Conservation (phyloP, 2,329 filamentous ascomycete species). For the Xylariaceae sp. region DNA sequence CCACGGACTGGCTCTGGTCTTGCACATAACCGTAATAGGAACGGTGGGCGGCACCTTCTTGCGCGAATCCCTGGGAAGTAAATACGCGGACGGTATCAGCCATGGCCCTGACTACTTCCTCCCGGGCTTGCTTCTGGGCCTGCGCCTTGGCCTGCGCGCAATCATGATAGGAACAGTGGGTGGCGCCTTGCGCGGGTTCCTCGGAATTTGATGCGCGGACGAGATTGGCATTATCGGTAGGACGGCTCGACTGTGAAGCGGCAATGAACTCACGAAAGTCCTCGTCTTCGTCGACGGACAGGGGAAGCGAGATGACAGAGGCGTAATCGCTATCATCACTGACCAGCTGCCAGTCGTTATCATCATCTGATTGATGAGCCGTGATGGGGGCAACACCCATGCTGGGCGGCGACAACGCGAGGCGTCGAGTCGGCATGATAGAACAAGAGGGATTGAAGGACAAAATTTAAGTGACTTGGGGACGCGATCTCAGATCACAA, state of each 20-base stretch:
- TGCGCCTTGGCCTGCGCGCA: no score
- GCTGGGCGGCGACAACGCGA: neutral
- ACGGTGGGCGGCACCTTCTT: no score
- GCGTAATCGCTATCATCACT: slow-evolving; percentile 19
- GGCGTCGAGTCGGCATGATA: no score
- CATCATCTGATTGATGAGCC: slow-evolving; percentile 8
- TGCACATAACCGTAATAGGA: no score
- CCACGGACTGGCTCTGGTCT: no score
- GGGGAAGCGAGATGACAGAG: slow-evolving; percentile 27
- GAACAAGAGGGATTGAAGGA: no score
- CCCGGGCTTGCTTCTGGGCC: neutral
- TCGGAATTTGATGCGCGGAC: neutral
- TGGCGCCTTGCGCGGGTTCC: neutral
- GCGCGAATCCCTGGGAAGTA: neutral
- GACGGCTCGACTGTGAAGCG: neutral
- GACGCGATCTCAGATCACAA: neutral
- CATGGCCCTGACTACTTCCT: neutral
- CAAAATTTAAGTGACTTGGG: no score
- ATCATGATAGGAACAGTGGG: no score
- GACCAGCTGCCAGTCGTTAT: slow-evolving; percentile 29
- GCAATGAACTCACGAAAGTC: neutral
- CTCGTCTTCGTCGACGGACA: slow-evolving; percentile 19
- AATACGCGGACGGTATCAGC: neutral
- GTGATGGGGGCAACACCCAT: slow-evolving; percentile 7
- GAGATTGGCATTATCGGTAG: slow-evolving; percentile 2